Conservation (phyloP, 257 asterid species). For the Agastache rugosa region DNA sequence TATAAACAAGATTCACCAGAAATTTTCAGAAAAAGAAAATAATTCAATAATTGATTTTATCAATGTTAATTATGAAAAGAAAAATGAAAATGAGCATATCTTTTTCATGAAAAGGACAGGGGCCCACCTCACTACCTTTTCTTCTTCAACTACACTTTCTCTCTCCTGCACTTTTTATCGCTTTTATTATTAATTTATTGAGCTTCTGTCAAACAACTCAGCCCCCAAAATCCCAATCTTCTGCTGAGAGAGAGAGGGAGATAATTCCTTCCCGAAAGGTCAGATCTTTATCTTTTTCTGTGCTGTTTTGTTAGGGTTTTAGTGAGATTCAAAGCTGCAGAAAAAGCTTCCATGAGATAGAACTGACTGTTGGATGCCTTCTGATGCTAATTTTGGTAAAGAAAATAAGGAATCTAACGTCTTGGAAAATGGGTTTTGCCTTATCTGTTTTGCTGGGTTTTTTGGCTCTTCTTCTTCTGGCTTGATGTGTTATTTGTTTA, state of each 20-base stretch:
- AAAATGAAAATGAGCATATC: slow-evolving; percentile 4
- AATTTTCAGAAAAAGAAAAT: neutral
- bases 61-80: neutral
- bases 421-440: slow-evolving; percentile 26
- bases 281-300: slow-evolving; percentile 36
- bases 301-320: slow-evolving; percentile 35
- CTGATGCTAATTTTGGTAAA: slow-evolving; percentile 39
- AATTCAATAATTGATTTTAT: neutral
- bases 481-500: neutral
- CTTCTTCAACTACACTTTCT: slow-evolving; percentile 32
- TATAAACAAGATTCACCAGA: neutral
- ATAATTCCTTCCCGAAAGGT: slow-evolving; percentile 36
- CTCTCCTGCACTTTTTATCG: slow-evolving; percentile 51
- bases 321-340: slow-evolving; percentile 38
- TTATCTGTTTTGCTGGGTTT: neutral
- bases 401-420: neutral
- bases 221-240: slow-evolving; percentile 35
- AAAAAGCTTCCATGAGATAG: slow-evolving; percentile 24
- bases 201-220: slow-evolving; percentile 38
- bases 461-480: neutral
- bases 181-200: slow-evolving; percentile 46
- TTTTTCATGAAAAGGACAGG: slow-evolving; percentile 47
- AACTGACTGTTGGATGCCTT: slow-evolving; percentile 21
- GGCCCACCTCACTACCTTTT: slow-evolving; percentile 48
- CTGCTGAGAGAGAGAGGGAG: slow-evolving; percentile 33